These are phyloP conservation scores for Neopestalotiopsis rosae DNA, from an alignment of 2,329 filamentous ascomycete genomes.

Conservation along the genomic window DNA sequence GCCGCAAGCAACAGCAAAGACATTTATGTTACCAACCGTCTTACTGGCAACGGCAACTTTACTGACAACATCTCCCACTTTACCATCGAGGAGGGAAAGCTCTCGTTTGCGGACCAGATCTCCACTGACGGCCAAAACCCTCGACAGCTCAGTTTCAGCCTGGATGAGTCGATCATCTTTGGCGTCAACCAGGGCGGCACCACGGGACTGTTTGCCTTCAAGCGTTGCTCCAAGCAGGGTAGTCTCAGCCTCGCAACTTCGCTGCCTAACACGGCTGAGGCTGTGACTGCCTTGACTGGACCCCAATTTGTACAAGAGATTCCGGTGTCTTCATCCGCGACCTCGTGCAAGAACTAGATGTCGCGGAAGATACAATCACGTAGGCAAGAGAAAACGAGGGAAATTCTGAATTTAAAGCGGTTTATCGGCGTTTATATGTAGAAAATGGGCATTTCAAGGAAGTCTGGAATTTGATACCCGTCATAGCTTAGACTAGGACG, in stretches of 20 bases:
- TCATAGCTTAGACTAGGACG: neutral
- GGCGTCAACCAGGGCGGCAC: conserved; percentile 52
- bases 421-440: neutral
- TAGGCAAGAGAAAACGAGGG: neutral
- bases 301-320: conserved; percentile 37
- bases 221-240: conserved; percentile 31
- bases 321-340: neutral
- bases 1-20: conserved; percentile 47
- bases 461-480: neutral
- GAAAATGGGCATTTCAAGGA: neutral
- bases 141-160: conserved; percentile 52
- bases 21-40: conserved; percentile 58
- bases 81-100: conserved; percentile 32
- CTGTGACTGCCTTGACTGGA: conserved; percentile 28
- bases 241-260: conserved; percentile 28
- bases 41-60: conserved; percentile 43
- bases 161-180: conserved; percentile 42
- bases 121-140: conserved; percentile 39
- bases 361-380: neutral
- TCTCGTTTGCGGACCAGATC: conserved; percentile 28
- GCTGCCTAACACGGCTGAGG: conserved; percentile 18
- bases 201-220: conserved; percentile 45
- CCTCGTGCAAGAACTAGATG: neutral
- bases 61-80: conserved; percentile 57
- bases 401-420: neutral